Evolutionary conservation across 1,139 yeast genomes (phyloP).

Genomic region (Pneumocystis oryctolagi): DNA sequence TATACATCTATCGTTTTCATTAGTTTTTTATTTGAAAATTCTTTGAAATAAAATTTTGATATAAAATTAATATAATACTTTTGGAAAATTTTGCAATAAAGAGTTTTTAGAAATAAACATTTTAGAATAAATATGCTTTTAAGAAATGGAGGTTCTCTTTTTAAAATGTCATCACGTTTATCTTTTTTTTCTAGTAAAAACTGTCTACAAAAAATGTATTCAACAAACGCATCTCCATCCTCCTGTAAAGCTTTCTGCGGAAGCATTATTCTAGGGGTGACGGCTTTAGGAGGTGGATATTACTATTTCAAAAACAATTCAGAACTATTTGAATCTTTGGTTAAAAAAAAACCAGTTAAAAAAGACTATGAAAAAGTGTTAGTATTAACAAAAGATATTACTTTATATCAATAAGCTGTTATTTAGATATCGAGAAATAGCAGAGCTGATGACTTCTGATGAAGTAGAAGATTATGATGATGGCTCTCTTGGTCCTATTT

Average conservation of each 20-base stretch:
- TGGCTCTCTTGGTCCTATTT: slow-evolving; percentile 51
- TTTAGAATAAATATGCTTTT: background rate
- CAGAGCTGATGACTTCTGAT: background rate
- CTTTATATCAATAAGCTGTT: background rate
- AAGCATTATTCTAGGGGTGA: background rate
- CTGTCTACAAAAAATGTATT: background rate
- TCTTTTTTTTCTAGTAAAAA: background rate
- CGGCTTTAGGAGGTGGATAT: background rate
- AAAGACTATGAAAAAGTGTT: background rate
- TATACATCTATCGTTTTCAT: background rate
- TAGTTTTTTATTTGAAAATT: too few species aligned
- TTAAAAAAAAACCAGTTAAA: background rate
- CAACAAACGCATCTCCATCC: background rate
- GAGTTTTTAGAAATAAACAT: background rate
- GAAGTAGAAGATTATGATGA: slow-evolving; percentile 44
- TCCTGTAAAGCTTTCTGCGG: background rate
- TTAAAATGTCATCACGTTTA: background rate
- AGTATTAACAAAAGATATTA: background rate
- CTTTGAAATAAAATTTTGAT: too few species aligned
- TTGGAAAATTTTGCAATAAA: too few species aligned
- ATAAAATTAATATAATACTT: too few species aligned
- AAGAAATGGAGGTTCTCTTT: background rate
- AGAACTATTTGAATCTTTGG: background rate
- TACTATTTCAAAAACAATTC: background rate
- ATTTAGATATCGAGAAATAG: background rate